Evolutionary conservation across 129 eudicot species (phyloP).

Genomic region (Lactuca saligna): DNA sequence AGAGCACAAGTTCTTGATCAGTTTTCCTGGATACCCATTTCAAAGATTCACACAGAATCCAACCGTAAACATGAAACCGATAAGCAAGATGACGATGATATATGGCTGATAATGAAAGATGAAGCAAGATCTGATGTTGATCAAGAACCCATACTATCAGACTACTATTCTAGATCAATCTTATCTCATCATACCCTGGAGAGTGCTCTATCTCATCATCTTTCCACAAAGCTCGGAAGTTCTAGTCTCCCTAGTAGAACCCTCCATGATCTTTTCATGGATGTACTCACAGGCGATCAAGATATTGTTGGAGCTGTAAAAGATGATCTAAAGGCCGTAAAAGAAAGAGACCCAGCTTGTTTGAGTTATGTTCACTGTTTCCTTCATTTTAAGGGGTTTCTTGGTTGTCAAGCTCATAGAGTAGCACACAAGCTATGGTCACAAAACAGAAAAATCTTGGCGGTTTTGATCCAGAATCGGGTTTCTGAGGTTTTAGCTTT

Average conservation of each 20-base stretch:
- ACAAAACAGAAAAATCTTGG: conserved; percentile 61
- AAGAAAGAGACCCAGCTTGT: conserved; percentile 98
- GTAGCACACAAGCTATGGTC: conserved; percentile 74
- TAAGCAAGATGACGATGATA: conserved; percentile 28
- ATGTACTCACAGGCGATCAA: conserved; percentile 47
- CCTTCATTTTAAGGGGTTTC: conserved; percentile 79
- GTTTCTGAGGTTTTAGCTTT: conserved; percentile 87
- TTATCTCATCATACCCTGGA: conserved; percentile 60
- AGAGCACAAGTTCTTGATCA: conserved; percentile 35
- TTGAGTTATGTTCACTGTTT: conserved; percentile 86
- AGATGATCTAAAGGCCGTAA: conserved; percentile 74
- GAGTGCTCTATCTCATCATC: conserved; percentile 66
- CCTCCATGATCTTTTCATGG: conserved; percentile 62
- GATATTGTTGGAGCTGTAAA: conserved; percentile 52
- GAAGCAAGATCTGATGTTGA: conserved; percentile 68
- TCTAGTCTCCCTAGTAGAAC: conserved; percentile 54
- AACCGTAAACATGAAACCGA: not conserved
- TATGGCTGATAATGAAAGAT: conserved; percentile 67
- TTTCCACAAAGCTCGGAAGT: conserved; percentile 58
- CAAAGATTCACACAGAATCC: conserved; percentile 32
- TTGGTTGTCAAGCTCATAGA: conserved; percentile 91
- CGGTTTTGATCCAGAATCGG: conserved; percentile 68
- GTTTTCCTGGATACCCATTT: conserved; percentile 47
- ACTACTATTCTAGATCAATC: conserved; percentile 59
- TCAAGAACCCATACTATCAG: conserved; percentile 78